Base-by-base conservation (phyloP, 768 basidiomycete species). In the Tulasnella sp. region DNA sequence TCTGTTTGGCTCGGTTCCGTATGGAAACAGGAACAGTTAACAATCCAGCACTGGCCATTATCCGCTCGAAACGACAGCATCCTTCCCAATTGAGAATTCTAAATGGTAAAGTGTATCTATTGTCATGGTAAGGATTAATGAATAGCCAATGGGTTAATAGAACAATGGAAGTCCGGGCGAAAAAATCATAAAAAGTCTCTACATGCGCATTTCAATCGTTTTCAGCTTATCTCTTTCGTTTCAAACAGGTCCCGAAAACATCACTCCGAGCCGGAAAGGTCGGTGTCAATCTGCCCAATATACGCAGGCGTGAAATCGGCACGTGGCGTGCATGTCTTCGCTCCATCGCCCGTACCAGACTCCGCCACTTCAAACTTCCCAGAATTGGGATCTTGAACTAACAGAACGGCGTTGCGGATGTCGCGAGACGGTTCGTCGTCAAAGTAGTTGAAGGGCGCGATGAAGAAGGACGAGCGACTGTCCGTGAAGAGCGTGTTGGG, bases 361-460 rank as follows among this genome's bases (percentile, higher is more conserved):
- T 74, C 73, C 37, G 18, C 8, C 22, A 74, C 73, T 46, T 74
- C 73, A 18, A 11, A 74, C 73, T 74, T 41, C 22, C 73, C 73
- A 12, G 73, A 16, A n/a, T 74, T 46, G 44, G 28, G 24, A 28
- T 74, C n/a, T 18, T 46, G 37, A 20, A 24, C 40, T 24, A 74
- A 28, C 24, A 74, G n/a, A 11, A 74, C 34, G 28, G 73, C 73
- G 34, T 74, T 74, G 22, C 40, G 37, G 34, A 74, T 74, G 73
- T 74, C 73, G 3, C 73, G 37, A 41, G 73, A 74, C 24, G 73
- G 73, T 34, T 74, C 73, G 34, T 74, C 73, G 44, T 74, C 73
- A n/a, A 74, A 74, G 44, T 74, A 74, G 73, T 74, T 74, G 73
- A 74, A 74, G 20, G 73, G 73, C 22, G 73, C 44, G n/a, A 74